phyloP scores from a whole-genome alignment of 1,284 basidiomycete genomes.

The Quambalaria eucalypti region DNA sequence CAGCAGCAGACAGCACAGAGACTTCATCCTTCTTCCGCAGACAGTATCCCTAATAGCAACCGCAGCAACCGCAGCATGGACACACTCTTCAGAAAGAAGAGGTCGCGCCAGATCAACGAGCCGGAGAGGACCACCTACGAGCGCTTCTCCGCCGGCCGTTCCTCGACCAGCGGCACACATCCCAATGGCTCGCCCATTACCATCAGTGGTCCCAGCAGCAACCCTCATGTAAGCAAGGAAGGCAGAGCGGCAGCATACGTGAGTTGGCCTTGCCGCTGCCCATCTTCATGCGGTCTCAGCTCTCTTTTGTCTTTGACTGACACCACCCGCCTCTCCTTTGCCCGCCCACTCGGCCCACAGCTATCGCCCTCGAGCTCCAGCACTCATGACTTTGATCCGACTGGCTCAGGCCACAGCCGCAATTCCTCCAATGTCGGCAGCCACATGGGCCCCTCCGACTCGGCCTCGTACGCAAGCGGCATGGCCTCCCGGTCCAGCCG shows the following conservation, averaged over 20 bases:
- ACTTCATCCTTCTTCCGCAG: too few species aligned
- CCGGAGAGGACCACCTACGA: not conserved
- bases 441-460: not conserved
- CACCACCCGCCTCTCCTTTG: too few species aligned
- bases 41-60: too few species aligned
- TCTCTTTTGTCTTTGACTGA: not conserved
- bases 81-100: conserved; percentile 6
- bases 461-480: not conserved
- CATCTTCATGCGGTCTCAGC: not conserved
- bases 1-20: too few species aligned
- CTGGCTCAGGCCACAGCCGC: not conserved
- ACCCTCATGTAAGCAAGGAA: conserved; percentile 2
- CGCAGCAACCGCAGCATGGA: too few species aligned
- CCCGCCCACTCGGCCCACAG: too few species aligned
- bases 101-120: not conserved
- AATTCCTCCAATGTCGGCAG: not conserved
- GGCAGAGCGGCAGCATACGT: not conserved
- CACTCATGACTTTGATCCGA: too few species aligned
- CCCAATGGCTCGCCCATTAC: not conserved
- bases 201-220: conserved; percentile 7
- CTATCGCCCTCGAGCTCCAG: not conserved
- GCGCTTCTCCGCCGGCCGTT: too few species aligned
- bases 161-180: not conserved
- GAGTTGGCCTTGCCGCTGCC: not conserved
- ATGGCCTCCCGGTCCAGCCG: not conserved